Conservation (phyloP, 345 rosid genomes). For the Lepidium didymum region DNA sequence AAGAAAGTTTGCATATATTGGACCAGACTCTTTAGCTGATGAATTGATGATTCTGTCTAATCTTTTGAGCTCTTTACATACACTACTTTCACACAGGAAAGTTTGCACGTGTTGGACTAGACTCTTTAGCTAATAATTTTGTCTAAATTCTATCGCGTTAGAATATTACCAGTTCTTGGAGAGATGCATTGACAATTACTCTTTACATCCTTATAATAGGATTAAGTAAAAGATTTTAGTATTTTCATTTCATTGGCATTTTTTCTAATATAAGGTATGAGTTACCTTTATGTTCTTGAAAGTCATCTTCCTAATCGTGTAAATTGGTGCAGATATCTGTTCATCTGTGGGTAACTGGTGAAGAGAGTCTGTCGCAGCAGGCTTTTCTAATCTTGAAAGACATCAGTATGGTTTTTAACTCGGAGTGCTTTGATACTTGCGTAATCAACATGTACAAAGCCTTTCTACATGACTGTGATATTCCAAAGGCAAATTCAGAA, state of each 20-base stretch:
- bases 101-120: neutral
- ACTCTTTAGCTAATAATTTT: neutral
- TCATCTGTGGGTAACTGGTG: slow-evolving; percentile 78
- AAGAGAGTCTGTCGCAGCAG: slow-evolving; percentile 42
- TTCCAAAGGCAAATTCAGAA: slow-evolving; percentile 39
- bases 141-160: neutral
- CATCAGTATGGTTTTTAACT: slow-evolving; percentile 47
- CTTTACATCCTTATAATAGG: neutral
- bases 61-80: neutral
- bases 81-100: neutral
- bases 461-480: slow-evolving; percentile 57
- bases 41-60: neutral
- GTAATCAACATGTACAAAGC: slow-evolving; percentile 58
- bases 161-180: neutral
- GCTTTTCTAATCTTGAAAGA: slow-evolving; percentile 56
- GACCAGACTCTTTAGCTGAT: neutral
- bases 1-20: neutral
- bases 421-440: slow-evolving; percentile 56
- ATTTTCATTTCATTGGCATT: neutral
- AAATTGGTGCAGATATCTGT: slow-evolving; percentile 48
- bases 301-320: slow-evolving; percentile 7
- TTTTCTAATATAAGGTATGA: neutral
- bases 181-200: neutral
- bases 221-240: neutral
- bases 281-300: neutral